These are phyloP conservation scores for Neurospora discreta DNA, from an alignment of 495 filamentous ascomycete genomes.

Conservation along the genomic window DNA sequence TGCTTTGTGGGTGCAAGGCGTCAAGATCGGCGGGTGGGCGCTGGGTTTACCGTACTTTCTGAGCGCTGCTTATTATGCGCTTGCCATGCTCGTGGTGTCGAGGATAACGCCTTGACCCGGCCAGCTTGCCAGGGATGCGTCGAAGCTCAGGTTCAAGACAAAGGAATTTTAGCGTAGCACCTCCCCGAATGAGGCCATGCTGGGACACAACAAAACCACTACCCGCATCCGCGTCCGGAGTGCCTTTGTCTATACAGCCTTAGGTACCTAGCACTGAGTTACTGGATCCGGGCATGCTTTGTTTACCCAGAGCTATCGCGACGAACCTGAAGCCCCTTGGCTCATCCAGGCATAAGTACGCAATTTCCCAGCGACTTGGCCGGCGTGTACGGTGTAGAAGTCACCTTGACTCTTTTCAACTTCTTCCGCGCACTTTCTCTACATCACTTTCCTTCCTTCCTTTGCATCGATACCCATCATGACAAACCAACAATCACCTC, in stretches of 20 bases:
- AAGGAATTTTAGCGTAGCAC: background rate
- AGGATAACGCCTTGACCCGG: background rate
- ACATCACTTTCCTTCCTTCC: background rate
- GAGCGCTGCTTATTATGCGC: constrained; percentile 24
- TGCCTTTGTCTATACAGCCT: background rate
- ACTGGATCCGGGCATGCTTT: background rate
- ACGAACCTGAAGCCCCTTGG: background rate
- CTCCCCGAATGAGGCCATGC: background rate
- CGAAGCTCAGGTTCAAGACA: background rate
- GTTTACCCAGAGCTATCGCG: background rate
- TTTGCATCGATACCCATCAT: background rate
- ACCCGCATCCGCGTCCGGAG: background rate
- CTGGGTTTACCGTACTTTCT: constrained; percentile 23
- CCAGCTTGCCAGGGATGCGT: background rate
- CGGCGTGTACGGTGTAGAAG: background rate
- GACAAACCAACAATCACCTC: background rate
- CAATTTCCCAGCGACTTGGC: background rate
- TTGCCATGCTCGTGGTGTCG: constrained; percentile 9
- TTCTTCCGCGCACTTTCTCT: background rate
- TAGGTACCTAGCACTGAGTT: background rate
- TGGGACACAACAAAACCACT: background rate
- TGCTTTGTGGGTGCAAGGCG: constrained; percentile 24
- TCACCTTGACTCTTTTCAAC: background rate
- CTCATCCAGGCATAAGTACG: background rate
- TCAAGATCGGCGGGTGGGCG: constrained; percentile 10